Evolutionary conservation across 108 stramenopile species (phyloP).

Genomic region (Fistulifera solaris): DNA sequence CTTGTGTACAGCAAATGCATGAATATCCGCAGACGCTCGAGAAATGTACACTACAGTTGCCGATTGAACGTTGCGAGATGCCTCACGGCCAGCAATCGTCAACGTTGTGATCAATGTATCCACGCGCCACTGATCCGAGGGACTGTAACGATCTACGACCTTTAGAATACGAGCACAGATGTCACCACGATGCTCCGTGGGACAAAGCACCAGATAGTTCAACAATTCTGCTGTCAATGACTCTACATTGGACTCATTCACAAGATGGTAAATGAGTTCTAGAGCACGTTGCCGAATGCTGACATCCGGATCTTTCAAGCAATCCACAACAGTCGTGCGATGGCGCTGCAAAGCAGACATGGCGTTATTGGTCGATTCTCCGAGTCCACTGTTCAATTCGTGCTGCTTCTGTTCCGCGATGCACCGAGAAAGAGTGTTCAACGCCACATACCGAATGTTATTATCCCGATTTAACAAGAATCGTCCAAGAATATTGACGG

Average conservation of each 20-base stretch:
- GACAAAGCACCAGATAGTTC: slow-evolving; percentile 96
- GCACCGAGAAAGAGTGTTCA: slow-evolving; percentile 84
- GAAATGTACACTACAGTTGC: slow-evolving; percentile 78
- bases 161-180: slow-evolving; percentile 82
- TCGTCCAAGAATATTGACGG: slow-evolving; percentile 97
- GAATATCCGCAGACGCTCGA: slow-evolving; percentile 56
- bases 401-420: slow-evolving; percentile 46
- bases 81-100: slow-evolving; percentile 89
- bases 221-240: slow-evolving; percentile 89
- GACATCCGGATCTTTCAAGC: slow-evolving; percentile 98
- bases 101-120: slow-evolving; percentile 96
- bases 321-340: slow-evolving; percentile 91
- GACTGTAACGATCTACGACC: slow-evolving; percentile 90
- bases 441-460: slow-evolving; percentile 99
- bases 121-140: slow-evolving; percentile 83
- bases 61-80: slow-evolving; percentile 66
- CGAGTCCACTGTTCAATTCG: slow-evolving; percentile 8
- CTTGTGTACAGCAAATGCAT: slow-evolving; percentile 90
- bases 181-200: slow-evolving; percentile 83
- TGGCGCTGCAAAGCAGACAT: slow-evolving; percentile 86
- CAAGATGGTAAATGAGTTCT: slow-evolving; percentile 94
- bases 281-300: slow-evolving; percentile 97
- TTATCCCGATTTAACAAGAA: slow-evolving; percentile 98
- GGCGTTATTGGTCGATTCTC: slow-evolving; percentile 49
- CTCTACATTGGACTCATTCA: slow-evolving; percentile 85